Conservation (phyloP, 208 protist genomes). For the Tritrichomonas musculus region DNA sequence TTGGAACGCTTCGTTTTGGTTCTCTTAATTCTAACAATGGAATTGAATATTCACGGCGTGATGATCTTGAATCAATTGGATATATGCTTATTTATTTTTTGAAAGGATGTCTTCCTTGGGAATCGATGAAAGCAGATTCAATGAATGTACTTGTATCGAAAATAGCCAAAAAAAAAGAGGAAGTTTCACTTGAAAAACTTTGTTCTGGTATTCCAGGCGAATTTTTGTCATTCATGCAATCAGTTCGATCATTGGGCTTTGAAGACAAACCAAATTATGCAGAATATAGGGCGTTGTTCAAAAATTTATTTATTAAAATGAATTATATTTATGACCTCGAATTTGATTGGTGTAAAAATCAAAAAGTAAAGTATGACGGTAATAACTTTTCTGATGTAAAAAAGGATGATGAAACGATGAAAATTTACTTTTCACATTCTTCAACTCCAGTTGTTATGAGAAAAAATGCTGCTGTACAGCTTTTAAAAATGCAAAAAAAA, state of each 20-base stretch:
- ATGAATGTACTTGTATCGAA: constrained; percentile 97
- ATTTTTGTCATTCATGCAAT: constrained; percentile 93
- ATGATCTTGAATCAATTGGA: constrained; percentile 81
- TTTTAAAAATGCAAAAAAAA: too few species aligned
- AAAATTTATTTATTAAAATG: constrained; percentile 91
- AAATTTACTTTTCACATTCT: too few species aligned
- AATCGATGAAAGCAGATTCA: constrained; percentile 76
- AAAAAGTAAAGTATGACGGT: too few species aligned
- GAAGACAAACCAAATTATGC: constrained; percentile 96
- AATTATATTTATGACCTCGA: constrained; percentile 92
- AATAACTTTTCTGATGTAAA: too few species aligned
- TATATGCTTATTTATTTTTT: constrained; percentile 98
- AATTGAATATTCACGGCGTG: constrained; percentile 74
- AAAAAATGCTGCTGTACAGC: too few species aligned
- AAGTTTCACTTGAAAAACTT: constrained; percentile 82
- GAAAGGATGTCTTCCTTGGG: constrained; percentile 93
- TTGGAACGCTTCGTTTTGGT: constrained; percentile 95
- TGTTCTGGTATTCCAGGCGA: constrained; percentile 73
- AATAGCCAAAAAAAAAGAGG: constrained; percentile 91
- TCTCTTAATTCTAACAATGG: constrained; percentile 97
- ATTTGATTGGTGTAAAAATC: constrained; percentile 99
- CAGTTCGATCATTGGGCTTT: constrained; percentile 85
- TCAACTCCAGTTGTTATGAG: too few species aligned
- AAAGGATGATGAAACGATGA: too few species aligned
- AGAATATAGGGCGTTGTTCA: constrained; percentile 43